phyloP scores from a whole-genome alignment of 345 rosid genomes.

The Salix suchowensis region DNA sequence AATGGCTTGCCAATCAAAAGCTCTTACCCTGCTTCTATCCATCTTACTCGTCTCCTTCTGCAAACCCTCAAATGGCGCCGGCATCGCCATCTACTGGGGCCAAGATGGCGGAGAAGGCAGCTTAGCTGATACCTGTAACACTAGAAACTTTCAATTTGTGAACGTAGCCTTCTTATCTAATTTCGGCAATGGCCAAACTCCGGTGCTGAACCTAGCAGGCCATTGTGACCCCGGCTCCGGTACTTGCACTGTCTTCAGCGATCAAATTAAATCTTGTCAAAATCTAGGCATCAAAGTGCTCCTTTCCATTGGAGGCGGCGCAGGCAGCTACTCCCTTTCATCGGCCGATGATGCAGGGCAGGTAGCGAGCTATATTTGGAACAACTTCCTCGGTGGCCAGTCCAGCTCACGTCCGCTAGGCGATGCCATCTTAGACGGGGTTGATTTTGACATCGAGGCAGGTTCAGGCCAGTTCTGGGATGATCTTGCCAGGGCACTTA shows the following conservation, averaged over 20 bases:
- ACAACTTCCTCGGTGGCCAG: constrained; percentile 5
- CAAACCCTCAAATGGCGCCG: neutral
- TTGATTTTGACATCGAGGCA: constrained; percentile 17
- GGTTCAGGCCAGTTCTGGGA: constrained; percentile 11
- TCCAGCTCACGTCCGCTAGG: constrained; percentile 16
- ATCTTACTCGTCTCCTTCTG: neutral
- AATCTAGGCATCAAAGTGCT: constrained; percentile 5
- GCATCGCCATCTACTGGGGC: constrained; percentile 18
- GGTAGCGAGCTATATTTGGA: constrained; percentile 15
- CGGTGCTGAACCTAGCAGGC: constrained; percentile 10
- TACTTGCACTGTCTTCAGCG: neutral
- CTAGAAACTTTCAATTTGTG: constrained; percentile 9
- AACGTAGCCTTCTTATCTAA: constrained; percentile 10
- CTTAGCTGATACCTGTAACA: constrained; percentile 8
- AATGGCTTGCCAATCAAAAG: neutral
- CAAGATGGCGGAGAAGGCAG: constrained; percentile 14
- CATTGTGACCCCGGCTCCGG: constrained; percentile 8
- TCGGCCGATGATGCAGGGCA: constrained; percentile 5
- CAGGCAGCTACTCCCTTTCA: neutral
- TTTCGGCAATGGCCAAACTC: constrained; percentile 17
- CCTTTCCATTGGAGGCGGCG: constrained; percentile 13
- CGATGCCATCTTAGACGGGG: constrained; percentile 15
- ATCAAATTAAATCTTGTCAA: constrained; percentile 5
- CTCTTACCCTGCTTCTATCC: neutral
- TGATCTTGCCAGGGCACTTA: constrained; percentile 5